Conservation (phyloP, 208 protist genomes). For the Acanthamoeba royreba region DNA sequence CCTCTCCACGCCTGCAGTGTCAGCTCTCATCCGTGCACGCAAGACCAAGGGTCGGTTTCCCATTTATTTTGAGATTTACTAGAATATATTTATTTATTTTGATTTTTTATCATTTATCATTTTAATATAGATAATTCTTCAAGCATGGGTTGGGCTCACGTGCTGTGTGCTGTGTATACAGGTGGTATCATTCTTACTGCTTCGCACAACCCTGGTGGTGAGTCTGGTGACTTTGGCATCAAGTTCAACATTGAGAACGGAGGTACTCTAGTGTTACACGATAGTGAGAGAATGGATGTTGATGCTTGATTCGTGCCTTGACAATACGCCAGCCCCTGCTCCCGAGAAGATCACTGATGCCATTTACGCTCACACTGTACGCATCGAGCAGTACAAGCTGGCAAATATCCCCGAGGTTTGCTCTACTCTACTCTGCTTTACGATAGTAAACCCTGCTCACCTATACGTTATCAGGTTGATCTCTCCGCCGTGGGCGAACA, state of each 20-base stretch:
- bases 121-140: neutral
- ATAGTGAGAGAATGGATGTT: no score
- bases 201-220: conserved; percentile 97
- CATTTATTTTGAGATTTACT: neutral
- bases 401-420: conserved; percentile 73
- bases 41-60: conserved; percentile 72
- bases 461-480: conserved; percentile 52
- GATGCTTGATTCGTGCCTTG: neutral
- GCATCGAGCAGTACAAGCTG: conserved; percentile 75
- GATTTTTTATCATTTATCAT: neutral
- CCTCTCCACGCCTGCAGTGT: conserved; percentile 95
- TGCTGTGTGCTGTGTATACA: conserved; percentile 34
- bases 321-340: conserved; percentile 85
- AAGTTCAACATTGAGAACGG: conserved; percentile 98
- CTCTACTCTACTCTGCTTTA: neutral
- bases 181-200: conserved; percentile 97
- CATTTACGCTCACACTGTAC: conserved; percentile 89
- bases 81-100: neutral
- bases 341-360: conserved; percentile 90
- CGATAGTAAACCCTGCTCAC: neutral
- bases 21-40: conserved; percentile 86
- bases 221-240: conserved; percentile 96
- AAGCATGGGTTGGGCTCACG: neutral
- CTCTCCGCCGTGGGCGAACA: conserved; percentile 64
- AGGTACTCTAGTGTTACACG: conserved; percentile 66